Percentiles rank a stretch among this genome's conserved stretches.
These are phyloP conservation scores for Hymenoscyphus fraxineus DNA, from an alignment of 2,329 filamentous ascomycete species.

Conservation along the genomic window DNA sequence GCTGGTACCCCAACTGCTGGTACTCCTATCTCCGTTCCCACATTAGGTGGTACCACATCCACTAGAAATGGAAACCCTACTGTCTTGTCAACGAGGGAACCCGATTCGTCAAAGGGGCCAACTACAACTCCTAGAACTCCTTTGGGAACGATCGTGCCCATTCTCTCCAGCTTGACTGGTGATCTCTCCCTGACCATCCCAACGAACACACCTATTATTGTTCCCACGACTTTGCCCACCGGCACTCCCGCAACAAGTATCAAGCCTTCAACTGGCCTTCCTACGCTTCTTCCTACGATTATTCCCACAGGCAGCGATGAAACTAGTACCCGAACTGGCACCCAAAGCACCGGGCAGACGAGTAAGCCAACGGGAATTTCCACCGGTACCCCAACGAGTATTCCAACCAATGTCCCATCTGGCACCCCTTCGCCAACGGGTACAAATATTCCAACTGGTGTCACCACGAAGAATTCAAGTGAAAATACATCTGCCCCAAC, in stretches of 20 bases:
- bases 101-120: background rate
- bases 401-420: background rate
- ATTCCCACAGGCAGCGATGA: background rate
- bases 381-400: background rate
- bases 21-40: background rate
- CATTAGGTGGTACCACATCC: background rate
- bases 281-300: constrained; percentile 5
- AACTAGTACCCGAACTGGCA: too few relatives aligned
- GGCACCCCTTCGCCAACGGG: background rate
- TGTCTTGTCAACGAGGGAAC: background rate
- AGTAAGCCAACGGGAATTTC: too few relatives aligned
- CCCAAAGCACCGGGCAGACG: too few relatives aligned
- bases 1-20: background rate
- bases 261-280: background rate
- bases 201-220: background rate
- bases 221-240: background rate
- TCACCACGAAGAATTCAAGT: too few relatives aligned
- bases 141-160: background rate
- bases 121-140: background rate
- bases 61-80: constrained; percentile 1
- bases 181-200: constrained; percentile 2
- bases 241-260: background rate
- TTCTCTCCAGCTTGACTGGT: background rate
- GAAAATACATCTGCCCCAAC: background rate
- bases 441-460: background rate